Evolutionary conservation across 106 monocot species (phyloP), one percentile per base, ranked within the genome.

Genomic region (Cymbidium sinense): DNA sequence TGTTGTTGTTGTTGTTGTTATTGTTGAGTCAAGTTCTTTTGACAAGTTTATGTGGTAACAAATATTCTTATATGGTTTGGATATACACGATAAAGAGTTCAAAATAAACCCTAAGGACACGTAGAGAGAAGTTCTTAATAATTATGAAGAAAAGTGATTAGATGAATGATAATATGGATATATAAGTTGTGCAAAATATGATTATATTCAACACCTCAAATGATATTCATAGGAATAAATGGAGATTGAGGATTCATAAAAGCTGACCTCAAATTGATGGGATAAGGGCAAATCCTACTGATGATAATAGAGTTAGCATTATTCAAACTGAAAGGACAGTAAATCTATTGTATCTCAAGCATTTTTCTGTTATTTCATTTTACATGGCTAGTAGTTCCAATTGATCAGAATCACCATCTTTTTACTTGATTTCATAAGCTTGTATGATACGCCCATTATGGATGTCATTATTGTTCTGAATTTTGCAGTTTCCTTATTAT

Each of bases 401-500:
- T 31, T 67, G 67, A 67, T 67, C n/a, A 67, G 27, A 64, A 64
- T 64, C 27, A 54, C 54, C 17, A 54, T 64, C n/a, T 64, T 64
- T 7, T 27, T 31, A 33, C 31, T 67, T 67, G 67, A 31, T 67
- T 34, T 67, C 67, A 67, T 33, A 67, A 58, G 33, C 29, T 29
- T 31, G 8, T 29, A 34, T 67, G 4, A 71, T 39, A 23, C 1
- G 20, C 21, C 33, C 19, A 39, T 71, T 70, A 34, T n/a, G 75
- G 50, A 7, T 23, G 17, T 4, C 25, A 11, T 78, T 27, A n/a
- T 33, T 79, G 54, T 34, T 64, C 7, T 51, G 12, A 55, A 30
- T 70, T 31, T 34, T 90, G 91, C 93, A 98, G 98, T 98, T 98
- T 83, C 94, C 98, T 17, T 98, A 98, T 78, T 98, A 98, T 82